Evolutionary conservation across 805 yeast species (phyloP).

Genomic region (Lachancea thermotolerans): DNA sequence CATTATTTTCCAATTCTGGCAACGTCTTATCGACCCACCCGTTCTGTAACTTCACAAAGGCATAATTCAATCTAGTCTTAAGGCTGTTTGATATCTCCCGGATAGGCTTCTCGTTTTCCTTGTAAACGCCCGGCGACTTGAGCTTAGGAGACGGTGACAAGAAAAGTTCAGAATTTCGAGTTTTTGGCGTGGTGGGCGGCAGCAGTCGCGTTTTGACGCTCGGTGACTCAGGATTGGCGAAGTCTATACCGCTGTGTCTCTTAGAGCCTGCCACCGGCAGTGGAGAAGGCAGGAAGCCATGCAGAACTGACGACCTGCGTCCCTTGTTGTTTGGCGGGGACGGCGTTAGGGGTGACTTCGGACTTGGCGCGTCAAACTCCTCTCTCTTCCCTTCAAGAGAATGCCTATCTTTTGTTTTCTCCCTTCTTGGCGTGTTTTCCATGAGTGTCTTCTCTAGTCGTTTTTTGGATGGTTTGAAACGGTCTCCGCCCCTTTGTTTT

Average conservation of each 20-base stretch:
- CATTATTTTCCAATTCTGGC: slow-evolving; percentile 18
- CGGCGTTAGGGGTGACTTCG: slow-evolving; percentile 22
- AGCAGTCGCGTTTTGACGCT: slow-evolving; percentile 16
- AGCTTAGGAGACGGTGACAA: slow-evolving; percentile 31
- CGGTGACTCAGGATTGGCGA: slow-evolving; percentile 6
- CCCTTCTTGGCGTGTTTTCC: slow-evolving; percentile 12
- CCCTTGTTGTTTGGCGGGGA: slow-evolving; percentile 19
- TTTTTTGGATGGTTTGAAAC: background rate
- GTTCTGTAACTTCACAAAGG: slow-evolving; percentile 33
- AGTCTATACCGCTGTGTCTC: background rate
- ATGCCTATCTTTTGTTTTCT: slow-evolving; percentile 11
- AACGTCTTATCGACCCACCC: slow-evolving; percentile 29
- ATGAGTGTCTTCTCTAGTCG: background rate
- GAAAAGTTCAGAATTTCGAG: slow-evolving; percentile 26
- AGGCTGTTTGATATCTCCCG: slow-evolving; percentile 36
- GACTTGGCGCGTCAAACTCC: slow-evolving; percentile 2
- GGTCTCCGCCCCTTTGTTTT: background rate
- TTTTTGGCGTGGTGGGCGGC: slow-evolving; percentile 31
- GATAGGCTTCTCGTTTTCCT: slow-evolving; percentile 32
- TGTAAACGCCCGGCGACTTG: slow-evolving; percentile 23
- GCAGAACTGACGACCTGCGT: slow-evolving; percentile 21
- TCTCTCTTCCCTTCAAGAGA: slow-evolving; percentile 12
- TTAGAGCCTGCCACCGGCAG: background rate
- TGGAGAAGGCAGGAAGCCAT: slow-evolving; percentile 26
- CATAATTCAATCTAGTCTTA: slow-evolving; percentile 37